phyloP scores from a whole-genome alignment of 805 yeast species.

The Brettanomyces nanus region DNA sequence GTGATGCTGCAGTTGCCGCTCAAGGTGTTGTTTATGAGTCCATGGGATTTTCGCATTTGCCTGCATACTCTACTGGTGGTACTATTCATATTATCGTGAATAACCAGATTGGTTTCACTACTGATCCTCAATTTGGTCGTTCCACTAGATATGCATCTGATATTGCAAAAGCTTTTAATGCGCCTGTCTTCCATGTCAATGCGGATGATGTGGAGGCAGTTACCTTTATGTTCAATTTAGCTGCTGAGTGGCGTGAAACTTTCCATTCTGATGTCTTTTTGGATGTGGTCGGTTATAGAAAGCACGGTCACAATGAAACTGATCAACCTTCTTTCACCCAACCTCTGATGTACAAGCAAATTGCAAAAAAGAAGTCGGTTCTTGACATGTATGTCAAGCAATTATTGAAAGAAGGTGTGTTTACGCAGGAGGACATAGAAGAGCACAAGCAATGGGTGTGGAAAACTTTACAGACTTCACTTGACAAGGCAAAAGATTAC shows the following conservation, averaged over 20 bases:
- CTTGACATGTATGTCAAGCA: conserved; percentile 77
- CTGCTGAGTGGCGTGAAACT: conserved; percentile 97
- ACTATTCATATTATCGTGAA: conserved; percentile 92
- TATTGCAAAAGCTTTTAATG: conserved; percentile 91
- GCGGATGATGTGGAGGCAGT: conserved; percentile 96
- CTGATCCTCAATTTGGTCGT: conserved; percentile 96
- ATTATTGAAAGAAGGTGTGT: conserved; percentile 78
- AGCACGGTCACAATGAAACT: conserved; percentile 98
- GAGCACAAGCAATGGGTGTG: conserved; percentile 99
- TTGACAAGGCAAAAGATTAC: conserved; percentile 81
- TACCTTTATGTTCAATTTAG: conserved; percentile 85
- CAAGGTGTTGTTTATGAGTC: conserved; percentile 99
- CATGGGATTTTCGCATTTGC: conserved; percentile 86
- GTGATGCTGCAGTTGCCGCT: conserved; percentile 98
- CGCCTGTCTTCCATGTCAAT: conserved; percentile 98
- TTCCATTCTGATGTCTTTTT: conserved; percentile 95
- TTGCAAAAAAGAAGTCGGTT: conserved; percentile 83
- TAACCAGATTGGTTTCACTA: conserved; percentile 99
- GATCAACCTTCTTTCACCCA: conserved; percentile 99
- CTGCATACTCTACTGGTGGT: conserved; percentile 98
- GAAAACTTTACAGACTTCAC: conserved; percentile 86
- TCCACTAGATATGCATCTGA: conserved; percentile 98
- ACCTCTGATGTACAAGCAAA: conserved; percentile 91
- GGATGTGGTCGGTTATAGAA: conserved; percentile 97
- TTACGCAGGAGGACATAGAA: conserved; percentile 80